Evolutionary conservation across 179 eudicot species (phyloP).

Genomic region (Camellia oleifera): DNA sequence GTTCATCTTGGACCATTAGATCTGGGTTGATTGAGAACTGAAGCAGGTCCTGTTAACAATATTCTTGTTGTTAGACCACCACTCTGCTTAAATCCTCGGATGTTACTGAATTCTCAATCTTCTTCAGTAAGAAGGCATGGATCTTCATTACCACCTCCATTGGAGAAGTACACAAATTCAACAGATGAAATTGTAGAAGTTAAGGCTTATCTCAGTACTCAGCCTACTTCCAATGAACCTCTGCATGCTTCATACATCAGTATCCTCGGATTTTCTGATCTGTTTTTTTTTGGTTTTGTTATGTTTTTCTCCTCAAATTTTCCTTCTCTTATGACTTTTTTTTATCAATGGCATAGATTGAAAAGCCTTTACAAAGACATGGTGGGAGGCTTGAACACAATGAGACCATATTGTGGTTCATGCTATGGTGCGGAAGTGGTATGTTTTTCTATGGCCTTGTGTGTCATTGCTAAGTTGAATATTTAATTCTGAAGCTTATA

Average conservation of each 20-base stretch:
- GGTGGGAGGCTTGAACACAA: no score
- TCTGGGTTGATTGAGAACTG: neutral
- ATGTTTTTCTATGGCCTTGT: no score
- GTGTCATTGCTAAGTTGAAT: no score
- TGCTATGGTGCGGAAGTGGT: no score
- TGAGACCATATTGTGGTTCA: no score
- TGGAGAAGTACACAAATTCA: conserved; percentile 61
- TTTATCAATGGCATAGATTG: no score
- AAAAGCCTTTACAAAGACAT: no score
- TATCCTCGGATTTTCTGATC: neutral
- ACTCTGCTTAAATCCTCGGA: conserved; percentile 29
- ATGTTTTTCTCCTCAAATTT: no score
- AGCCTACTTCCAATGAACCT: conserved; percentile 26
- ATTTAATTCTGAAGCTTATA: no score
- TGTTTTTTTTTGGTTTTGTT: neutral
- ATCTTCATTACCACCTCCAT: conserved; percentile 48
- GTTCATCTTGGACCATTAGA: neutral
- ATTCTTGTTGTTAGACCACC: conserved; percentile 51
- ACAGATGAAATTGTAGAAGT: conserved; percentile 43
- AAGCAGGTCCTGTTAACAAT: conserved; percentile 78
- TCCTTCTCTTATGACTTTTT: no score
- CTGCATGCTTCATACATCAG: conserved; percentile 39
- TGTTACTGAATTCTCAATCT: conserved; percentile 35
- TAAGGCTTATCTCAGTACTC: conserved; percentile 42
- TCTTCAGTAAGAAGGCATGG: conserved; percentile 40